Conservation (phyloP, 352 stramenopile species). For the Phytopythium sindhum region DNA sequence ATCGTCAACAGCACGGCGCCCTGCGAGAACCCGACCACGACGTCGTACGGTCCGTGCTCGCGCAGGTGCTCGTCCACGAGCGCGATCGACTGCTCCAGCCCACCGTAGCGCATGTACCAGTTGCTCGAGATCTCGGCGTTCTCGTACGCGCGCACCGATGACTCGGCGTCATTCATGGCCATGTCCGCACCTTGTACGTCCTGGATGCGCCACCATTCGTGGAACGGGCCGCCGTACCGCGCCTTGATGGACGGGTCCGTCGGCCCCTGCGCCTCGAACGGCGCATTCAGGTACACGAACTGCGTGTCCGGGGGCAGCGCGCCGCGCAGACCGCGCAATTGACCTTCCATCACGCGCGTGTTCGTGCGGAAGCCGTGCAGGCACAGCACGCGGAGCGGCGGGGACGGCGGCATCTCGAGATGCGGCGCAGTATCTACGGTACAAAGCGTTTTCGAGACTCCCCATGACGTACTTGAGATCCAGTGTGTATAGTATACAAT, state of each 20-base stretch:
- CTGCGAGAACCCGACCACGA: constrained; percentile 51
- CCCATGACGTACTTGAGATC: background rate
- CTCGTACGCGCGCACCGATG: constrained; percentile 20
- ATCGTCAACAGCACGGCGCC: constrained; percentile 37
- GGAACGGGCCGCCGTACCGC: constrained; percentile 32
- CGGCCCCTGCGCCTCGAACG: constrained; percentile 30
- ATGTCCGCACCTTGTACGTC: constrained; percentile 18
- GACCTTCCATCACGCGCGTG: constrained; percentile 37
- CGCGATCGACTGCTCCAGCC: constrained; percentile 33
- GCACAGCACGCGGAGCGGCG: constrained; percentile 43
- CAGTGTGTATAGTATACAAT: no score
- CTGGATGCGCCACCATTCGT: constrained; percentile 46
- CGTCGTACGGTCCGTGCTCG: constrained; percentile 34
- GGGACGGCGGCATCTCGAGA: background rate
- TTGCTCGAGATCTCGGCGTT: constrained; percentile 22
- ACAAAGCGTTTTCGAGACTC: background rate
- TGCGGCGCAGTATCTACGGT: no score
- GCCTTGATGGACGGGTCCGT: constrained; percentile 32
- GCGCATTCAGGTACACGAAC: constrained; percentile 39
- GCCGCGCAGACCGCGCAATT: constrained; percentile 34
- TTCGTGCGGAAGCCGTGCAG: constrained; percentile 59
- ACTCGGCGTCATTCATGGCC: constrained; percentile 32
- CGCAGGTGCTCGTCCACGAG: constrained; percentile 31
- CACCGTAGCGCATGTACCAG: constrained; percentile 30
- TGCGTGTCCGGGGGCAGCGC: constrained; percentile 28